Percentiles rank a stretch among this genome's conserved stretches.
phyloP scores from a whole-genome alignment of 768 basidiomycete genomes.

The Sarcomyxa edulis region DNA sequence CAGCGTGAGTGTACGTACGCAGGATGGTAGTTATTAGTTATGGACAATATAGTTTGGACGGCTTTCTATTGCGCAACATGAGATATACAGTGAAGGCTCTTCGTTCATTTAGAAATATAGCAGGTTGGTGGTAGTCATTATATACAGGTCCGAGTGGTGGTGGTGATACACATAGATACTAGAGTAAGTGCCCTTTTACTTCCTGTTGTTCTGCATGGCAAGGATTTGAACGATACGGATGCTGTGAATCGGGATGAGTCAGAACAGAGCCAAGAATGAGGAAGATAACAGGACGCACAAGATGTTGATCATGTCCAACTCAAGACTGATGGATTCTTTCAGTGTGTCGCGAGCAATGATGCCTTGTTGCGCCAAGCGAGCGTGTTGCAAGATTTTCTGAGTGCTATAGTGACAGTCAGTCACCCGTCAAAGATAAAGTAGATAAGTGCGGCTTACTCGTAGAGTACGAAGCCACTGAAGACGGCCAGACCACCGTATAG shows the following conservation, averaged over 20 bases:
- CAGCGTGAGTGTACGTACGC: background rate
- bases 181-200: slow-evolving; percentile 31
- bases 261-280: background rate
- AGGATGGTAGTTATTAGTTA: background rate
- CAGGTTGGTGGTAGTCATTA: background rate
- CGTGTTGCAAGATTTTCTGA: slow-evolving; percentile 79
- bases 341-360: slow-evolving; percentile 66
- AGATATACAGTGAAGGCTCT: background rate
- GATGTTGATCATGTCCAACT: slow-evolving; percentile 88
- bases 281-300: slow-evolving; percentile 44
- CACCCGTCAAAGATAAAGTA: background rate
- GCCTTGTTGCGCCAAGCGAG: slow-evolving; percentile 67
- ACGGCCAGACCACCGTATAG: slow-evolving; percentile 88
- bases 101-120: background rate
- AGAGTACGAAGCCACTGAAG: slow-evolving; percentile 83
- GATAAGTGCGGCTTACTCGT: slow-evolving; percentile 53
- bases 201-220: slow-evolving; percentile 57
- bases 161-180: background rate
- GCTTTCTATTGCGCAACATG: background rate
- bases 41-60: background rate
- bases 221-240: slow-evolving; percentile 80
- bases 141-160: background rate
- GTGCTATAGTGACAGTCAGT: slow-evolving; percentile 40
- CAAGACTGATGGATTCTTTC: slow-evolving; percentile 70
- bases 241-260: slow-evolving; percentile 27